Conservation (phyloP, 2,329 filamentous ascomycete species). For the Magnaporthales sp. region DNA sequence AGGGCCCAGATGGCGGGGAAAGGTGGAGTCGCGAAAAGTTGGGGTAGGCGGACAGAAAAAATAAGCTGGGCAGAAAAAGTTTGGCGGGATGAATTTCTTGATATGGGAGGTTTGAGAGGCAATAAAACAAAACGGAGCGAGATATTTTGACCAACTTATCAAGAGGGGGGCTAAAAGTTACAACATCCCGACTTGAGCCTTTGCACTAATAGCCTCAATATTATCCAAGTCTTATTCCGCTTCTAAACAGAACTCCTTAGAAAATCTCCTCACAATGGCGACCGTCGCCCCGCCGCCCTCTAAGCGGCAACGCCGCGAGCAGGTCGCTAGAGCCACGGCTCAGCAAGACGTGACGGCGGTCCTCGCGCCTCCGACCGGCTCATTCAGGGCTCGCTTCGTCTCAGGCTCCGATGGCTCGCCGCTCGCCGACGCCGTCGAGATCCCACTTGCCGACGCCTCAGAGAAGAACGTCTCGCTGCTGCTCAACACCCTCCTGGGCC, state of each 20-base stretch:
- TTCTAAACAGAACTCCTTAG: not conserved
- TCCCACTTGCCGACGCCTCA: constrained; percentile 75
- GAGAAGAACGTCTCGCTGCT: constrained; percentile 86
- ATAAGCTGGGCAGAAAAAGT: not conserved
- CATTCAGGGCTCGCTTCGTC: constrained; percentile 78
- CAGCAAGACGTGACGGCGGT: constrained; percentile 69
- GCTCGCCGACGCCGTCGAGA: constrained; percentile 59
- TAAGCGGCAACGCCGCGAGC: constrained; percentile 76
- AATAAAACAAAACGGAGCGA: not conserved
- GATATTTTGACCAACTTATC: not conserved
- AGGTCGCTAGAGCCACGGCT: constrained; percentile 58
- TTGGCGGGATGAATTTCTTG: not conserved
- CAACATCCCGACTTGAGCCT: not conserved
- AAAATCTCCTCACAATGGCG: constrained; percentile 17
- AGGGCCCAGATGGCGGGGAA: not conserved
- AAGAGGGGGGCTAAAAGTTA: too few relatives aligned
- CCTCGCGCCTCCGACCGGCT: constrained; percentile 61
- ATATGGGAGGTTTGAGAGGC: not conserved
- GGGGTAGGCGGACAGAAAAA: constrained; percentile 1
- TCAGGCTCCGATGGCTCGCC: constrained; percentile 65
- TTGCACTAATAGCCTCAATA: not conserved
- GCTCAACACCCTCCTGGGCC: constrained; percentile 71
- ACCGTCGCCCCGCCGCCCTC: constrained; percentile 25
- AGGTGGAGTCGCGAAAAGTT: not conserved
- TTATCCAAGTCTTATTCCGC: not conserved